These are phyloP conservation scores for Sungouiella thailandica DNA, from an alignment of 805 yeast species.

Conservation along the genomic window DNA sequence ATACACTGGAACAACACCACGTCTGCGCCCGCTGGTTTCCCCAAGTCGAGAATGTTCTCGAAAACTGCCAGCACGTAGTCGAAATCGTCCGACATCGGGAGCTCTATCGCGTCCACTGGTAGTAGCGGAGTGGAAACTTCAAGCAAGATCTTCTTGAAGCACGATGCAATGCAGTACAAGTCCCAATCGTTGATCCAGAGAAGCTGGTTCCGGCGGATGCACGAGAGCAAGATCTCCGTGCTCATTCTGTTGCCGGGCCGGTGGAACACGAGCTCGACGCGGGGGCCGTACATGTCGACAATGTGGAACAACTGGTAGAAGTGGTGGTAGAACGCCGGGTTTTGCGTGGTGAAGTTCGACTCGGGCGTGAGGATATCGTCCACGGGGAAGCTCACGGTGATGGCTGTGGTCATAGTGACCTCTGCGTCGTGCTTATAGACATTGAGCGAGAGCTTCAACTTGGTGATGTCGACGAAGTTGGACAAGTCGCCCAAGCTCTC, in stretches of 20 bases:
- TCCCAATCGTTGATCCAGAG: constrained; percentile 55
- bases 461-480: constrained; percentile 64
- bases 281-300: constrained; percentile 37
- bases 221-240: constrained; percentile 42
- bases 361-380: constrained; percentile 18
- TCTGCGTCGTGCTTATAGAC: constrained; percentile 67
- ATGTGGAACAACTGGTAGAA: constrained; percentile 51
- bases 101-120: constrained; percentile 40
- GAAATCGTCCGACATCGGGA: constrained; percentile 51
- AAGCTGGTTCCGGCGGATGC: constrained; percentile 51
- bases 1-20: constrained; percentile 43
- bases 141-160: constrained; percentile 42
- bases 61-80: constrained; percentile 39
- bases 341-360: constrained; percentile 14
- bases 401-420: constrained; percentile 12
- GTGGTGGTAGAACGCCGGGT: constrained; percentile 30
- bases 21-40: constrained; percentile 14
- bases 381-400: constrained; percentile 9
- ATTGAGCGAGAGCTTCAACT: constrained; percentile 66
- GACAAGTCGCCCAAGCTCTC: constrained; percentile 47
- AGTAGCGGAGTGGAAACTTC: constrained; percentile 53
- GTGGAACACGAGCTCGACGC: constrained; percentile 46
- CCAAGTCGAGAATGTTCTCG: constrained; percentile 22
- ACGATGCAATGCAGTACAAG: constrained; percentile 45
- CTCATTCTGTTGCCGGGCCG: constrained; percentile 50